Evolutionary conservation across 495 filamentous ascomycete genomes (phyloP), one percentile per base, ranked within the genome.

Genomic region (Trichoderma gamsii): DNA sequence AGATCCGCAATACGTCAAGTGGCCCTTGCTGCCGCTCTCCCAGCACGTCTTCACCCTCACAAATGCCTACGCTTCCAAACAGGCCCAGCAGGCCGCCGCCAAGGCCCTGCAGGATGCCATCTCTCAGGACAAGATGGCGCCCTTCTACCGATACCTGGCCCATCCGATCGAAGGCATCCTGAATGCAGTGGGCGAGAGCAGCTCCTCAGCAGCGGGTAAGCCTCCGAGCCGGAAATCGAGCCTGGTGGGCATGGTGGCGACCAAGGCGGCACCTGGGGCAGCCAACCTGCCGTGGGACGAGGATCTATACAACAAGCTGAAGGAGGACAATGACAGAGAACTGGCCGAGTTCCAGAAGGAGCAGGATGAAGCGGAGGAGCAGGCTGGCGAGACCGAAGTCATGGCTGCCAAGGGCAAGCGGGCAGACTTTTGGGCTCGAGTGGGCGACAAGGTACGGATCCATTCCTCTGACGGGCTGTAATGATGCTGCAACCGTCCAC

Each of bases 31-130:
- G 75, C 83, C 89, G 73, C 87, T 99, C 76, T 88, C 95, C 72
- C 96, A 98, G 84, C 88, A 97, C 80, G 93, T 99, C 81, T 99
- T 99, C 85, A 92, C 91, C 76, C 85, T 97, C 81, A 93, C 92
- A 73, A 97, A 97, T 80, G 89, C 93, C 70, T 88, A 90, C 72
- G 87, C 93, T 69, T 76, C 89, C 35, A 80, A 84, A 69, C 70
- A 85, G 46, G 80, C 86, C 67, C 89, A 89, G 76, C 87, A 96
- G 79, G 78, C 86, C 13, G 88, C 92, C 21, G 81, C 92, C 75
- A 90, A 93, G 79, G 87, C 87, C 72, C 85, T 99, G 66, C 92
- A 97, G 84, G 88, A 97, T 88, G 96, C 87, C 72, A 97, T 99
- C 80, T 82, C 79, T 68, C 92, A 96, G 78, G 83, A 95, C 74